phyloP scores from a whole-genome alignment of 2,329 filamentous ascomycete genomes.

The Pseudomassariella vexata region DNA sequence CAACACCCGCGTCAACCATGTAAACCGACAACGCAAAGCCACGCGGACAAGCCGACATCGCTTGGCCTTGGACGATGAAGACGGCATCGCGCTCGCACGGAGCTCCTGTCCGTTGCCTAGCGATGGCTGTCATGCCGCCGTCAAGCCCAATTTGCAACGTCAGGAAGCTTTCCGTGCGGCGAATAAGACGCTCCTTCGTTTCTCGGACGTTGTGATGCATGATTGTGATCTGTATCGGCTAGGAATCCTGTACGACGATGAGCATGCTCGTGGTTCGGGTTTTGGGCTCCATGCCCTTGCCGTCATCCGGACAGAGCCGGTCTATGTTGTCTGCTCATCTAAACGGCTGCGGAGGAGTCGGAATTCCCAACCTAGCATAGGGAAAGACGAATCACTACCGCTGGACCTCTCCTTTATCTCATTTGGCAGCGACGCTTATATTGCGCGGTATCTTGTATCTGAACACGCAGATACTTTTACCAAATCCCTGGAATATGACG shows the following conservation, averaged over 20 bases:
- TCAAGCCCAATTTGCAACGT: slow-evolving; percentile 17
- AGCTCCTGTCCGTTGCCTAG: slow-evolving; percentile 13
- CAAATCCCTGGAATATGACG: too few species aligned
- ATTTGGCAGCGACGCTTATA: neutral
- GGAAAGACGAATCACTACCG: neutral
- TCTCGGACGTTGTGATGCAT: slow-evolving; percentile 14
- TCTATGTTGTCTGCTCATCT: slow-evolving; percentile 17
- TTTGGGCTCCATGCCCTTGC: slow-evolving; percentile 19
- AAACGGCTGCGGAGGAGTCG: slow-evolving; percentile 8
- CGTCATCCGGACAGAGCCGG: slow-evolving; percentile 17
- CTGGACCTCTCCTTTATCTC: slow-evolving; percentile 1
- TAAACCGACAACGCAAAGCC: slow-evolving; percentile 8
- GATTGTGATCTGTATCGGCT: slow-evolving; percentile 19
- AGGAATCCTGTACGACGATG: slow-evolving; percentile 20
- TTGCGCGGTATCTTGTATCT: slow-evolving; percentile 2
- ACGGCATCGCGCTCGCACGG: slow-evolving; percentile 3
- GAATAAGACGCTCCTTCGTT: slow-evolving; percentile 6
- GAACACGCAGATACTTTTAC: neutral
- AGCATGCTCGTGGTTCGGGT: slow-evolving; percentile 9
- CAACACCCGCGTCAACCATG: slow-evolving; percentile 7
- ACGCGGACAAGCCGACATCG: slow-evolving; percentile 1
- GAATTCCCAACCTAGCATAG: neutral
- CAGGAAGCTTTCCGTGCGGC: slow-evolving; percentile 21
- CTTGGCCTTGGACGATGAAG: slow-evolving; percentile 8
- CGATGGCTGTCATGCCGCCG: slow-evolving; percentile 9